Evolutionary conservation across 116 monocot species (phyloP).

Genomic region (Phalaenopsis hybrid): DNA sequence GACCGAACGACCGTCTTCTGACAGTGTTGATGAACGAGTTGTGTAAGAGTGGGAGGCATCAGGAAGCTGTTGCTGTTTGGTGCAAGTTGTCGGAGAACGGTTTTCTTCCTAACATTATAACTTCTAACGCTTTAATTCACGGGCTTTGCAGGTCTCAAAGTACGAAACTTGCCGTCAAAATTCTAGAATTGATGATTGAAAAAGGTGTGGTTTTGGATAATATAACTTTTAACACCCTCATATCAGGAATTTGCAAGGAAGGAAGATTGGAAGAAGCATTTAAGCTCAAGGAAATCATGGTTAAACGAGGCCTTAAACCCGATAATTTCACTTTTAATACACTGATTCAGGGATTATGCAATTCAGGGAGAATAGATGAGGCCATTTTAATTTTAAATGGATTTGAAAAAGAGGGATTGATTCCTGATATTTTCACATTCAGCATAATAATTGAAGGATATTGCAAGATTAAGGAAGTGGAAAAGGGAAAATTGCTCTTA

Average conservation of each 20-base stretch:
- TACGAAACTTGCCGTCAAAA: constrained; percentile 38
- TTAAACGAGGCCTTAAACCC: constrained; percentile 62
- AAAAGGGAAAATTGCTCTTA: constrained; percentile 48
- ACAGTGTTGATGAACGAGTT: constrained; percentile 39
- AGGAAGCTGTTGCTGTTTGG: constrained; percentile 59
- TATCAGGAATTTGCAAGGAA: constrained; percentile 60
- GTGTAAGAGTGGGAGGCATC: constrained; percentile 47
- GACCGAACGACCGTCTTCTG: constrained; percentile 54
- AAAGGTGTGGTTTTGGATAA: constrained; percentile 46
- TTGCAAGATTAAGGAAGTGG: constrained; percentile 58
- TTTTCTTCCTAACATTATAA: constrained; percentile 33
- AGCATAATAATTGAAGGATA: constrained; percentile 71
- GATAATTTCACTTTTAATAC: constrained; percentile 65
- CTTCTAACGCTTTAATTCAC: constrained; percentile 72
- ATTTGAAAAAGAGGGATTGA: constrained; percentile 35
- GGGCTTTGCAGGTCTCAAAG: constrained; percentile 51
- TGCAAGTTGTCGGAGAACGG: constrained; percentile 46
- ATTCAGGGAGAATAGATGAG: constrained; percentile 60
- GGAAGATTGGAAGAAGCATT: constrained; percentile 51
- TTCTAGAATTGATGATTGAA: constrained; percentile 46
- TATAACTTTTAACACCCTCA: constrained; percentile 65
- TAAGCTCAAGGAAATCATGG: constrained; percentile 59
- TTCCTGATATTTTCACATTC: constrained; percentile 51
- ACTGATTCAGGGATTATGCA: constrained; percentile 56
- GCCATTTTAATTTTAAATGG: constrained; percentile 37